These are phyloP conservation scores for Elsinoe perseae DNA, from an alignment of 2,329 filamentous ascomycete species.

Conservation along the genomic window DNA sequence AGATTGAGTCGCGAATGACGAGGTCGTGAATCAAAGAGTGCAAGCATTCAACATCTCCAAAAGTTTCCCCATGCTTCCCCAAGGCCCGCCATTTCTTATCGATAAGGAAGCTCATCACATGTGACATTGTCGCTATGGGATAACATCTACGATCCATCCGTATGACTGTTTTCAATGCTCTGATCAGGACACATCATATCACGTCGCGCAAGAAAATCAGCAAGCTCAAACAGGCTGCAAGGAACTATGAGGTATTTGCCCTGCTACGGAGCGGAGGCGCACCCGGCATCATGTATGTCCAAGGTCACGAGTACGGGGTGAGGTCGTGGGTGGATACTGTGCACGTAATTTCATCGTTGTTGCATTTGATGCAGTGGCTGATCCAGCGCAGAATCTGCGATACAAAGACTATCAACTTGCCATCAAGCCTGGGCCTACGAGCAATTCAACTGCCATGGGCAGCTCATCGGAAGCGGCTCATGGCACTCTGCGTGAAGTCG, in stretches of 20 bases:
- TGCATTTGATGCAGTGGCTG: neutral
- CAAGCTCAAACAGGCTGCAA: constrained; percentile 56
- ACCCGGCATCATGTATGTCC: constrained; percentile 73
- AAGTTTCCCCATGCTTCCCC: neutral
- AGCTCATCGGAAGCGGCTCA: constrained; percentile 30
- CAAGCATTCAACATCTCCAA: neutral
- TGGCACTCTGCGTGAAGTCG: constrained; percentile 46
- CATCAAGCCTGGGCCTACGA: constrained; percentile 41
- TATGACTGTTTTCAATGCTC: constrained; percentile 43
- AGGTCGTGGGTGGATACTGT: constrained; percentile 58
- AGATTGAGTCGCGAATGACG: too few relatives aligned
- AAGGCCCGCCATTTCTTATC: constrained; percentile 3
- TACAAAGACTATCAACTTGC: constrained; percentile 68
- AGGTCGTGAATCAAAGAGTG: neutral
- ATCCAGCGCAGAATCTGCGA: constrained; percentile 40
- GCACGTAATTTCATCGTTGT: constrained; percentile 33
- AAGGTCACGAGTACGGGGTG: constrained; percentile 51
- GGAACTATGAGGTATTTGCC: constrained; percentile 53
- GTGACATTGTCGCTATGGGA: too few relatives aligned
- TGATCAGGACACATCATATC: constrained; percentile 75
- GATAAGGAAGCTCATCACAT: constrained; percentile 8
- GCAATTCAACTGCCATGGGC: constrained; percentile 19
- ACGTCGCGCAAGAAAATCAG: constrained; percentile 68
- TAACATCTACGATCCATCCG: neutral
- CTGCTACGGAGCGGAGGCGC: constrained; percentile 59